Evolutionary conservation across 257 asterid genomes (phyloP), one percentile per base, ranked within the genome.

Genomic region (Fraxinus pennsylvanica): DNA sequence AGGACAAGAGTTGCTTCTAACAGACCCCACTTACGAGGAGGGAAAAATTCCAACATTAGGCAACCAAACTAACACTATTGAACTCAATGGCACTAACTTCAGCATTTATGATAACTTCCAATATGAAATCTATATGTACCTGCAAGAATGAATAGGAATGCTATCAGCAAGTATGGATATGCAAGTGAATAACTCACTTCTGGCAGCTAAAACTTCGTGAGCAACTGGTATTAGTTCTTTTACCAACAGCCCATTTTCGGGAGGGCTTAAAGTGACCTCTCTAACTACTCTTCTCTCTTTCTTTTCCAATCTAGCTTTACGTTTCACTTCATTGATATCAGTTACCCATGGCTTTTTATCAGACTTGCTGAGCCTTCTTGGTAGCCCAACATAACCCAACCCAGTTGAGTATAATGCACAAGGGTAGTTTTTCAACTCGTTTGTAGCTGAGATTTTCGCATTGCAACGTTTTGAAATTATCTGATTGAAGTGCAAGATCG

Each of bases 341-440:
- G 93, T 92, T 68, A 86, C 92, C 97, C 89, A 87, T 5, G 95
- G 91, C 75, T 92, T 91, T 68, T 84, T 75, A 86, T 88, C 93
- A 5, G 81, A 87, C 82, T 68, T 85, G 80, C 81, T 84, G 43
- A 86, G 90, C 75, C 87, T 86, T 78, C 81, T 78, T 1, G 92
- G 93, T 22, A 82, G 77, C 77, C 74, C 87, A 22, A 22, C 75
- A 17, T 43, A 65, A 54, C 68, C 77, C 4, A 83, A 50, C 9
- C 45, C 76, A 25, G 85, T 73, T 43, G 93, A 83, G 74, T 77
- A 82, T 30, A 71, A 68, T 68, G 82, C 78, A 43, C 72, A 41
- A 71, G 67, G 79, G 66, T 22, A 54, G 21, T 17, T 4, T 29
- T 67, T 77, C 30, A 57, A 12, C 61, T 50, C 43, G 25, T n/a